Evolutionary conservation across 2,329 filamentous ascomycete species (phyloP).

Genomic region (Sporothrix brunneoviolacea): DNA sequence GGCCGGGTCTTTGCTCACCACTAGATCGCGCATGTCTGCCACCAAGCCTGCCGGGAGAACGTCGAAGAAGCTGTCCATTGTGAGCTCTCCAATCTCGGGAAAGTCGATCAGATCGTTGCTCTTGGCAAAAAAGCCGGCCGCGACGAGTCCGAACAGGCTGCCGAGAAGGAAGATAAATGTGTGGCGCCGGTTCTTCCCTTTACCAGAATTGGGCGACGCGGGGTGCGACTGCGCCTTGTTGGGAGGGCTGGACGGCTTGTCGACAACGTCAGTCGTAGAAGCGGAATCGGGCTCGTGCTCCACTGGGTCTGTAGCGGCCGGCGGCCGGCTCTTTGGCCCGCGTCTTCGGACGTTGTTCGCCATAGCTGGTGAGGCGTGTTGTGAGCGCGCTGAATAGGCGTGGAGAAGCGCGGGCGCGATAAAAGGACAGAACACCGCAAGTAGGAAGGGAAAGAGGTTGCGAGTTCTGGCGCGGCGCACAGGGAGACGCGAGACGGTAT

Average conservation of each 20-base stretch:
- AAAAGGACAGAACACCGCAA: no score
- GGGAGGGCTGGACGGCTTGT: background rate
- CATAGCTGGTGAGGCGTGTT: no score
- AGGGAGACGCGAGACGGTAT: no score
- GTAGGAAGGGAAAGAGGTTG: no score
- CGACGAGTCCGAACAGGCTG: slow-evolving; percentile 81
- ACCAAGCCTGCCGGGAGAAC: slow-evolving; percentile 80
- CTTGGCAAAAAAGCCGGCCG: slow-evolving; percentile 83
- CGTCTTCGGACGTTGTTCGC: slow-evolving; percentile 7
- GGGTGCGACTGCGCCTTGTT: slow-evolving; percentile 1
- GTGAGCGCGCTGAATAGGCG: background rate
- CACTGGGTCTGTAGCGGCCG: background rate
- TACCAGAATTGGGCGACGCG: background rate
- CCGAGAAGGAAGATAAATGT: slow-evolving; percentile 82
- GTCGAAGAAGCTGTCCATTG: slow-evolving; percentile 80
- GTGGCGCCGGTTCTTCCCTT: slow-evolving; percentile 61
- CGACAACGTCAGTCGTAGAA: background rate
- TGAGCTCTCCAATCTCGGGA: slow-evolving; percentile 62
- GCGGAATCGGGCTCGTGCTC: background rate
- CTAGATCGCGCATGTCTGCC: slow-evolving; percentile 76
- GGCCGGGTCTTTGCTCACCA: slow-evolving; percentile 47
- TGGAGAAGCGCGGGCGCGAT: no score
- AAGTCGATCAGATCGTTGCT: slow-evolving; percentile 85
- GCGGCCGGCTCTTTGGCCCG: slow-evolving; percentile 1
- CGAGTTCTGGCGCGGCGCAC: no score